Conservation (phyloP, 352 stramenopile genomes). For the Lagenidium sp. region DNA sequence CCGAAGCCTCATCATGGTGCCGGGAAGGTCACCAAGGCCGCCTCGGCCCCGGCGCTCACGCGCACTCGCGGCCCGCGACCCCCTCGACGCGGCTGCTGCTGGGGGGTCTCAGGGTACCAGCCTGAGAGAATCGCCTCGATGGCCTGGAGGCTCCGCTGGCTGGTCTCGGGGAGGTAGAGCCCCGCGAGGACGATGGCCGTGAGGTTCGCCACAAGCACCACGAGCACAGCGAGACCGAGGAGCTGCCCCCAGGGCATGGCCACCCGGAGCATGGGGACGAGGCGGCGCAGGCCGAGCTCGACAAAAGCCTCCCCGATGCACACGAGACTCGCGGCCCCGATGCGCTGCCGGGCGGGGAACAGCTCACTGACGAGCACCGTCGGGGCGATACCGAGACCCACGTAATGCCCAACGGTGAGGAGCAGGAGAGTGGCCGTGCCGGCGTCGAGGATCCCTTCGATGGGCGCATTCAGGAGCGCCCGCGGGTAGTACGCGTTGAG, state of each 20-base stretch:
- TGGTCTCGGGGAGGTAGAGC: slow-evolving; percentile 73
- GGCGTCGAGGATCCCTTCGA: slow-evolving; percentile 31
- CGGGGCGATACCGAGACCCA: slow-evolving; percentile 50
- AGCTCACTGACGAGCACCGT: slow-evolving; percentile 58
- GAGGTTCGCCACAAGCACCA: slow-evolving; percentile 42
- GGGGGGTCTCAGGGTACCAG: slow-evolving; percentile 64
- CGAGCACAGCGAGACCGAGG: slow-evolving; percentile 23
- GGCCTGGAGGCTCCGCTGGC: slow-evolving; percentile 61
- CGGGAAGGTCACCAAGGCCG: too few relatives aligned
- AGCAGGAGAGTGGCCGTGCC: slow-evolving; percentile 55
- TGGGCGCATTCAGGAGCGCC: slow-evolving; percentile 9
- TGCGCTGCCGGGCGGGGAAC: slow-evolving; percentile 54
- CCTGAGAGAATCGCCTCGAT: slow-evolving; percentile 71
- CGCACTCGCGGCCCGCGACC: slow-evolving; percentile 41
- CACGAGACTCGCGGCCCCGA: slow-evolving; percentile 56
- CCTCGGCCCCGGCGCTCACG: slow-evolving; percentile 18
- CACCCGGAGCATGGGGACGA: slow-evolving; percentile 22
- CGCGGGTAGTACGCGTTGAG: slow-evolving; percentile 25
- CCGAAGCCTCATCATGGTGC: too few relatives aligned
- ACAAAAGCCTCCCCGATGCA: slow-evolving; percentile 49
- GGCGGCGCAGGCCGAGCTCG: slow-evolving; percentile 26
- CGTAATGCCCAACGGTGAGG: slow-evolving; percentile 49
- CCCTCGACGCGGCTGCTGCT: slow-evolving; percentile 35
- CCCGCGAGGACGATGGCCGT: slow-evolving; percentile 32
- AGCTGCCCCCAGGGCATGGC: slow-evolving; percentile 21